Base-by-base conservation (phyloP, 1,139 yeast genomes). In the Debaryomycetaceae sp. region DNA sequence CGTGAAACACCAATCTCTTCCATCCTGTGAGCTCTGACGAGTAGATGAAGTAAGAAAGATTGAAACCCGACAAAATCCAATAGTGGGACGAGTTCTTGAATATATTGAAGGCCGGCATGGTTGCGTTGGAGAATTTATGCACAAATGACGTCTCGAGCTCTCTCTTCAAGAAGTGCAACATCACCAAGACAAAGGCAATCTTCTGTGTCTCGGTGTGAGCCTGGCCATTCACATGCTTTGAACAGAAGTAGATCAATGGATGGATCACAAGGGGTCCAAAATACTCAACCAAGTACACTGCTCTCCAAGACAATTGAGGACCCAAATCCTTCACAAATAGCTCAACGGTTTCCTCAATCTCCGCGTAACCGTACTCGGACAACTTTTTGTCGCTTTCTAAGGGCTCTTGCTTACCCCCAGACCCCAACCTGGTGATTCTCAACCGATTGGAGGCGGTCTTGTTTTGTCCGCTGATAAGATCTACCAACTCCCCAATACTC, bases 61-160 rank as follows among this genome's bases (percentile, higher is more conserved):
- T 74, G 34, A 87, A 62, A 1, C 98, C 98, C 39, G 93, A 85
- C 51, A 93, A 71, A 29, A 88, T 62, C 97, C 98, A 91, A 69
- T 93, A 93, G 64, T 93, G 97, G 51, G 78, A 74, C 35, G 91
- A 84, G 71, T 93, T 93, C 68, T 91, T 89, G 75, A 93, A 87
- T 50, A 93, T 70, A 66, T 89, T 87, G 63, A 81, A 78, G 40
- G 85, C 60, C 3, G 99, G 99, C 99, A 93, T 93, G 27, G 99
- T 93, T 27, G 89, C 83, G 50, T 83, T 74, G 29, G 97, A 87
- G 62, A 93, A 93, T 51, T 74, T 78, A 68, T 93, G 99, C 40
- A 93, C 84, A 58, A 80, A 84, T 31, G 86, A 55, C 6, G 97
- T 89, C 65, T 93, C 99, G 51, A 77, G 76, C 63, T 90, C 97